Base-by-base conservation (phyloP, 2,329 filamentous ascomycete genomes). In the Westerdykella ornata region DNA sequence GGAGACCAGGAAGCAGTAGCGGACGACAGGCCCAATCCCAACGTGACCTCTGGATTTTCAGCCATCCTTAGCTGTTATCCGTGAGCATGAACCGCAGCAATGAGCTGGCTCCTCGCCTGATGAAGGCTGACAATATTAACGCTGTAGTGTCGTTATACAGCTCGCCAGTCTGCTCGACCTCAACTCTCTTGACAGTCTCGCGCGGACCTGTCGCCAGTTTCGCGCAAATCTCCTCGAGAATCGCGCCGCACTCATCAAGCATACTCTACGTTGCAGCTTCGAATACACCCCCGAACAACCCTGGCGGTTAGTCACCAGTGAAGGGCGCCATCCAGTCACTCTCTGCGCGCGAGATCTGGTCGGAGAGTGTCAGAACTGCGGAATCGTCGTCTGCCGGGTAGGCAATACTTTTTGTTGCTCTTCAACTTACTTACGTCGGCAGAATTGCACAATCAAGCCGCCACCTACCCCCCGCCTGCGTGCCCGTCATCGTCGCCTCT, bases 371-470 rank as follows among this genome's bases (percentile, higher is more conserved):
- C 79, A 87, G 41, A 77, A 82, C 47, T 97, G 90, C 63, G 77
- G 76, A 30, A 80, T 70, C 19, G 75, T 88, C 18, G 80, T 95
- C 41, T 97, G 90, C 66, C 78, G 90, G 68, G 88, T 94, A 76
- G 63, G 78, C 66, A 11, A 9, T 11, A 11, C 4, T 11, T 33
- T 33, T 8, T 33, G 5, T 20, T 35, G 14, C 12, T 29, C 15
- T 34, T 20, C 12, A 18, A 29, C 11, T 7, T 35, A 40, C 18
- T 14, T 17, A 29, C 5, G 37, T 33, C 12, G 8, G 1, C 63
- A 94, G 88, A 97, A 97, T 54, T 97, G 90, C 66, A 82, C 83
- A 5, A 84, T 87, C 57, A 95, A 96, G 66, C 81, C 85, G 0
- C 88, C 87, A 1, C 78, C 83, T 2, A 72, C 75, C 1, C 71